Evolutionary conservation across 1,139 yeast genomes (phyloP), one percentile per base, ranked within the genome.

Genomic region (Candida tetrigidarum): DNA sequence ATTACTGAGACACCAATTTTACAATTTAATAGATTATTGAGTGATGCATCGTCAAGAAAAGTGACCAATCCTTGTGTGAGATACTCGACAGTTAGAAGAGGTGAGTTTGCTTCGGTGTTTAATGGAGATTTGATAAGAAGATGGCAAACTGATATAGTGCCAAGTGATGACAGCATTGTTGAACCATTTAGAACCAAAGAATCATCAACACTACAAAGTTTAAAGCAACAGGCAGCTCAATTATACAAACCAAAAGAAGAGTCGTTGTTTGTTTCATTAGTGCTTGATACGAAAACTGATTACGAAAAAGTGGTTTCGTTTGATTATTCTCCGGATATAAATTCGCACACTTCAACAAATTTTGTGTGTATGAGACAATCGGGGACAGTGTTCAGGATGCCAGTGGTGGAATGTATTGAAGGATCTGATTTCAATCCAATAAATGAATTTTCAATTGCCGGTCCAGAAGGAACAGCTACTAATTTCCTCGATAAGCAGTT

Each of bases 281-380:
- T 90, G 2, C 74, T 81, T 44, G 96, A 91, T 59, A 81, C 83
- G 6, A 81, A 80, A 49, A 85, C 96, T 0, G 88, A 84, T 45
- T 84, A 78, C 58, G 96, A 90, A 54, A 77, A 92, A 53, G 96
- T 91, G 2, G 82, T 86, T 0, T 85, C 96, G 0, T 90, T 86
- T 64, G 97, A 91, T 60, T 91, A 90, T 60, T 81, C 86, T 4
- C 84, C 89, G 1, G 84, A 83, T 53, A 50, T 64, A 3, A 50
- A 59, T 2, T 63, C 77, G 0, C 64, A 65, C 36, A 74, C 80
- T 0, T 72, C 80, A n/a, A 77, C 80, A 32, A 69, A 71, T 50
- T 76, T 88, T 51, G 83, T 91, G 29, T 91, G 97, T 62, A 86
- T 91, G 86, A 72, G 96, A 51, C 96, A 89, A 58, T 86, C 96